Evolutionary conservation across 768 basidiomycete genomes (phyloP), one percentile per base, ranked within the genome.

Genomic region (Punctularia strigosozonata): DNA sequence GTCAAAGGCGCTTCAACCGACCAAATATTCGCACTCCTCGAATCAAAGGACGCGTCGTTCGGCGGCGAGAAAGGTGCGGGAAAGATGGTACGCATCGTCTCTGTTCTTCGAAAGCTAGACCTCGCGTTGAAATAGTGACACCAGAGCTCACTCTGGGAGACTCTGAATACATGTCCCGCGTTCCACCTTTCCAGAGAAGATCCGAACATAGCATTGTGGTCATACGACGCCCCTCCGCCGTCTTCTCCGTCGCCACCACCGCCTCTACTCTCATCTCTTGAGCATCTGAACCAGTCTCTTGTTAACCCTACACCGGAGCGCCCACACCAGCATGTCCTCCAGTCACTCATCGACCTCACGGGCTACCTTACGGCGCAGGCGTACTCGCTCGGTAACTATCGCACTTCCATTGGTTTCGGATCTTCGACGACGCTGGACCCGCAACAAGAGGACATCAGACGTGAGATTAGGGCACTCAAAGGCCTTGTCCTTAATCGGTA

Each of bases 351-450:
- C 2, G 77, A 83, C 48, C 69, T 88, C 43, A 87, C 84, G 0
- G 84, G 85, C 4, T 85, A 83, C 54, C 71, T 88, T 50, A 78
- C 80, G 41, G 69, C 80, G 6, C 80, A 85, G 46, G 71, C 80
- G 2, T 87, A 85, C 50, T 51, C 66, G 22, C 64, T 71, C 10
- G n/a, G n/a, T n/a, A n/a, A n/a, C n/a, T n/a, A n/a, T n/a, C n/a
- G n/a, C n/a, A n/a, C n/a, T n/a, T n/a, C n/a, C n/a, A n/a, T n/a
- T n/a, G n/a, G n/a, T n/a, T n/a, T n/a, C n/a, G n/a, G n/a, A n/a
- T n/a, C 26, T 6, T 14, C 47, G 3, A 38, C 54, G n/a, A 30
- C 46, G 12, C 45, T 44, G 40, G 46, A 44, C 36, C 51, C 54
- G 14, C 64, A 74, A 32, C 78, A 77, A 52, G 84, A 86, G 46